Base-by-base conservation (phyloP, 441 rosid genomes). In the Cnidoscolus chayamansa region DNA sequence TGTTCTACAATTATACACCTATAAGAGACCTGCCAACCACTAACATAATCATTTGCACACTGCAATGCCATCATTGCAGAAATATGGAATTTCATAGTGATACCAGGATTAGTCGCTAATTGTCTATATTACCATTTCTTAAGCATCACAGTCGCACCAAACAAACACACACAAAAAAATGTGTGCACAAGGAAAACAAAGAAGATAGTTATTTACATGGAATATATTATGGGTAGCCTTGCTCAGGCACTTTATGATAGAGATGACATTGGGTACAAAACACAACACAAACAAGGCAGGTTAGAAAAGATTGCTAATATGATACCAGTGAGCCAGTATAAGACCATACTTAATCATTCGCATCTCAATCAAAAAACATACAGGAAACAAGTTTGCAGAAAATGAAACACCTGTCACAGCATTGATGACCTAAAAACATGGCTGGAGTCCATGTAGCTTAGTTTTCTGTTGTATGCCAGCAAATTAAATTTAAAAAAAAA, bases 341-440 rank as follows among this genome's bases (percentile, higher is more conserved):
- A 55, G 45, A 40, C 7, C 45, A 40, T 40, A 35, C 37, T 35
- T 35, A 40, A 40, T 0, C 45, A 40, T 40, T 5, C 0, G 6
- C 45, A 5, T 3, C 7, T 40, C 7, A 40, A 5, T 3, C 45
- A 3, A 40, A 3, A 40, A 40, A 5, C 45, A 3, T 40, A 40
- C 6, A 7, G 7, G 6, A 51, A 13, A 4, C 19, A 51, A 13
- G 56, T 15, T 6, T 13, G n/a, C 17, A 51, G 25, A 59, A 31
- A 40, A 40, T 32, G 15, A n/a, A 4, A 70, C 74, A 58, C 73
- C 56, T 47, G 77, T 81, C 79, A 79, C 78, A 49, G 63, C 40
- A 19, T 61, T 49, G 78, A 82, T 67, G 78, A 80, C 63, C 77
- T 57, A 76, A 80, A 85, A 78, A 80, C 83, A 71, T 55, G 66